Conservation (phyloP, 179 eudicot genomes). For the Carnegiea gigantea region DNA sequence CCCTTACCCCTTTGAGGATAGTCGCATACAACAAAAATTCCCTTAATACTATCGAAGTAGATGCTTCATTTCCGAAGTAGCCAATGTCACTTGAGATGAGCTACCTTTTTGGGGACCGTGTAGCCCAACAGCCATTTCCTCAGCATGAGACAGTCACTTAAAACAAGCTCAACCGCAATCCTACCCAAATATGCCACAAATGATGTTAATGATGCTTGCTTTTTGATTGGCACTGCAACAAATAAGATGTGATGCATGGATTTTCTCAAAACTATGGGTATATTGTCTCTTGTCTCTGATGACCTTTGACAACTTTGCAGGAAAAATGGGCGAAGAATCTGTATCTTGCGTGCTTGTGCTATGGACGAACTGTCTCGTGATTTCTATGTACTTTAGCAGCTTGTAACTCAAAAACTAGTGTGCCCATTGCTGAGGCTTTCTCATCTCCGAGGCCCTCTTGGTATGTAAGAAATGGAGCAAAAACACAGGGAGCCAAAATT, state of each 20-base stretch:
- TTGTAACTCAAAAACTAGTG: not conserved
- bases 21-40: no score
- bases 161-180: no score
- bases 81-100: not conserved
- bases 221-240: not conserved
- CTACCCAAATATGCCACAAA: not conserved
- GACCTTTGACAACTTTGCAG: conserved; percentile 31
- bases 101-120: not conserved
- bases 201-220: not conserved
- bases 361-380: conserved; percentile 67
- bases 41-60: not conserved
- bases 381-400: conserved; percentile 14
- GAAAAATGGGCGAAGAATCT: conserved; percentile 75
- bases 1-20: not conserved
- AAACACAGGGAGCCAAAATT: conserved; percentile 5
- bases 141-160: not conserved
- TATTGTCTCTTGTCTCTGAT: not conserved
- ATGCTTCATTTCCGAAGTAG: not conserved
- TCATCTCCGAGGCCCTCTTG: not conserved
- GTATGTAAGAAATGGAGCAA: conserved; percentile 15
- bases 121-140: not conserved
- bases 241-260: not conserved
- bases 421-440: not conserved
- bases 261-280: not conserved
- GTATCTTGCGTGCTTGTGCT: conserved; percentile 62